Evolutionary conservation across 768 basidiomycete genomes (phyloP), one percentile per base, ranked within the genome.

Genomic region (Cyathus striatus): DNA sequence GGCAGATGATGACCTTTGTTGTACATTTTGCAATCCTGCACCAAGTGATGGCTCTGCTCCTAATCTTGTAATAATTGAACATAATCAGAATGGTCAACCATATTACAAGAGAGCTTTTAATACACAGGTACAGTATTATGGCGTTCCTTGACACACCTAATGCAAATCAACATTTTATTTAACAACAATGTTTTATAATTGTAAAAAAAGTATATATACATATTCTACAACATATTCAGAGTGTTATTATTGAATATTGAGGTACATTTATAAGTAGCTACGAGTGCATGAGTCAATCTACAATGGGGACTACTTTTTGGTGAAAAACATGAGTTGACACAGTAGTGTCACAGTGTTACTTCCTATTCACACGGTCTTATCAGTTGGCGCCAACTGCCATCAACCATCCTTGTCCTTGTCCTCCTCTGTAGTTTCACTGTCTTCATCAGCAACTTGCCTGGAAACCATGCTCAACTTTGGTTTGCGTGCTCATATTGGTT

Each of bases 221-320:
- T 30, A 30, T 30, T 30, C 27, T n/a, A 30, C n/a, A 30, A 7
- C n/a, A 30, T 30, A 7, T 30, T n/a, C 7, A n/a, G 27, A 30
- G n/a, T 7, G 9, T 30, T 7, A 9, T n/a, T 30, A n/a, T 30
- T 9, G 9, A 30, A 30, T 30, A 9, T 30, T 30, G n/a, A 9
- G 27, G 27, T 30, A 30, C 9, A 30, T 30, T 30, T 9, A 9
- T 30, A n/a, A 30, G 27, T 30, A 30, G 27, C n/a, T 7, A 30
- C 7, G 27, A 30, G 27, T n/a, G n/a, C 27, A 7, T 30, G 27
- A 30, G n/a, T 30, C n/a, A n/a, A 30, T 30, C 7, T 30, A n/a
- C 7, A 30, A 30, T 30, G 45, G 40, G 35, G 40, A 41, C 45
- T 7, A 16, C 40, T 46, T 39, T 22, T 35, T 35, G 22, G 7